These are phyloP conservation scores for Calonectria pauciramosa DNA, from an alignment of 2,329 filamentous ascomycete species.

Conservation along the genomic window DNA sequence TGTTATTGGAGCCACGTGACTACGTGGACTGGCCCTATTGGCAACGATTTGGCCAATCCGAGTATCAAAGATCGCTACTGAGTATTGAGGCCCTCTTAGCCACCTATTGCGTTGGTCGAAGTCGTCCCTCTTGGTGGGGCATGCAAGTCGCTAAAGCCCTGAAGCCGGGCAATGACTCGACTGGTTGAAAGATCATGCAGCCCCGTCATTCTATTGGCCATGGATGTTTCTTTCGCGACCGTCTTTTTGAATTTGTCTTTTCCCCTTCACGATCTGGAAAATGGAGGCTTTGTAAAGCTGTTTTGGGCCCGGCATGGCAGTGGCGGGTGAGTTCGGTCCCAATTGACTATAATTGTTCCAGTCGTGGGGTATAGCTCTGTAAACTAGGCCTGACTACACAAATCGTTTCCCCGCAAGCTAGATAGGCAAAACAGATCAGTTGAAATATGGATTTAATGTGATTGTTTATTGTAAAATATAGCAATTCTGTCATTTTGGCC, in stretches of 20 bases:
- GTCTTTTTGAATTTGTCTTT: not conserved
- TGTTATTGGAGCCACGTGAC: not conserved
- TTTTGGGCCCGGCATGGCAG: not conserved
- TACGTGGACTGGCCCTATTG: conserved; percentile 9
- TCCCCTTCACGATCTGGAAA: no score
- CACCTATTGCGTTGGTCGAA: not conserved
- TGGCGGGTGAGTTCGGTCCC: not conserved
- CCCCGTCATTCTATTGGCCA: not conserved
- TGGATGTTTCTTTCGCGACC: not conserved
- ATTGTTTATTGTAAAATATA: not conserved
- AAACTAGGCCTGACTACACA: not conserved
- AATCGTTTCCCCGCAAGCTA: not conserved
- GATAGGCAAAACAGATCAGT: not conserved
- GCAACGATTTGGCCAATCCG: not conserved
- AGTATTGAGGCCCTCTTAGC: not conserved
- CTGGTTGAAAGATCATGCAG: not conserved
- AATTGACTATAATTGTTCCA: not conserved
- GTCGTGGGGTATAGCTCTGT: not conserved
- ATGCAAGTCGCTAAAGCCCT: not conserved
- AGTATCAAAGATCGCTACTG: not conserved
- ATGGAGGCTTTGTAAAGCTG: not conserved
- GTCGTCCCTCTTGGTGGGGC: not conserved
- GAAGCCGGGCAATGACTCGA: conserved; percentile 1
- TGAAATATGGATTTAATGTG: not conserved
- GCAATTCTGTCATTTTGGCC: fast-evolving